These are phyloP conservation scores for Nakaseomyces sp. DNA, from an alignment of 1,139 yeast species.

Conservation along the genomic window DNA sequence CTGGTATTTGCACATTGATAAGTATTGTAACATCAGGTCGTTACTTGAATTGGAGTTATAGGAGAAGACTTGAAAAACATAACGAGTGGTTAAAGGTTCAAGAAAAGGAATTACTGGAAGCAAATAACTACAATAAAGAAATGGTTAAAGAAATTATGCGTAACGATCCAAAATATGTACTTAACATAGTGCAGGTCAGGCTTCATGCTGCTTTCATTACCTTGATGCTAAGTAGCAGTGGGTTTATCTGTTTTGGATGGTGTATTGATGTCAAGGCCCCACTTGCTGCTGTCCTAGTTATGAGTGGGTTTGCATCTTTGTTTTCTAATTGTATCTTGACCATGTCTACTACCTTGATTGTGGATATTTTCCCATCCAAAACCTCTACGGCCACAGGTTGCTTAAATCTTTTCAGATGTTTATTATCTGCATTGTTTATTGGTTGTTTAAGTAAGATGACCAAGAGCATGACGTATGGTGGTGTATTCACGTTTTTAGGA, in stretches of 20 bases:
- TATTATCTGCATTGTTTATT: slow-evolving; percentile 49
- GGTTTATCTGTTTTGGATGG: slow-evolving; percentile 62
- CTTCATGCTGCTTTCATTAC: slow-evolving; percentile 36
- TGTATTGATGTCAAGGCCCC: slow-evolving; percentile 42
- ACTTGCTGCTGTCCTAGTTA: slow-evolving; percentile 48
- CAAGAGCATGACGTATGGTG: slow-evolving; percentile 44
- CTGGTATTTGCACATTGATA: slow-evolving; percentile 50
- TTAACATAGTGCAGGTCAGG: slow-evolving; percentile 43
- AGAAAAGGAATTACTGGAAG: slow-evolving; percentile 21
- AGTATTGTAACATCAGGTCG: slow-evolving; percentile 45
- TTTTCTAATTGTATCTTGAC: slow-evolving; percentile 46
- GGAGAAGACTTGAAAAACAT: slow-evolving; percentile 18
- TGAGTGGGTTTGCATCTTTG: slow-evolving; percentile 45
- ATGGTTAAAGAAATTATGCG: slow-evolving; percentile 19
- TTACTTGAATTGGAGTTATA: slow-evolving; percentile 40
- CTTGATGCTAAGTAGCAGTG: slow-evolving; percentile 31
- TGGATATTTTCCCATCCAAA: slow-evolving; percentile 50
- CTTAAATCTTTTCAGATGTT: slow-evolving; percentile 50
- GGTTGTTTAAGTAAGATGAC: slow-evolving; percentile 54
- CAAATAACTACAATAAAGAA: slow-evolving; percentile 18
- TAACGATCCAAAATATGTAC: slow-evolving; percentile 22
- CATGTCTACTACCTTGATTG: slow-evolving; percentile 45
- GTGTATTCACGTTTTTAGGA: slow-evolving; percentile 51
- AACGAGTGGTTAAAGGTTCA: slow-evolving; percentile 19
- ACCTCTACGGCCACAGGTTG: slow-evolving; percentile 54